These are phyloP conservation scores for Magnaporthiopsis poae DNA, from an alignment of 2,329 filamentous ascomycete species.

Conservation along the genomic window DNA sequence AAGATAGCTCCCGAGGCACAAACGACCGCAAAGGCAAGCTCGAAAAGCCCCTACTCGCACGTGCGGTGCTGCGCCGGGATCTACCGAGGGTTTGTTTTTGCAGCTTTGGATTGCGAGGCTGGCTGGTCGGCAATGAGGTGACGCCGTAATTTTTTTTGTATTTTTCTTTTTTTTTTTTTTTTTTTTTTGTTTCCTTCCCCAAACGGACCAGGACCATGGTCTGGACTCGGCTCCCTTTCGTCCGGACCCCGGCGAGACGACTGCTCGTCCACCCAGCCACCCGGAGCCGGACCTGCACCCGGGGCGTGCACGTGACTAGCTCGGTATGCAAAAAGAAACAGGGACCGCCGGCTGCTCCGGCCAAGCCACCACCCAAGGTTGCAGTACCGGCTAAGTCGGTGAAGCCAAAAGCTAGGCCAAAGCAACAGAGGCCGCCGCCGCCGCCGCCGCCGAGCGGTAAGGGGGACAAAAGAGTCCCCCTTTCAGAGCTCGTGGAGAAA, in stretches of 20 bases:
- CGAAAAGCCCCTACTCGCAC: not conserved
- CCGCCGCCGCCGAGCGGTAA: not conserved
- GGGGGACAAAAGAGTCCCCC: conserved; percentile 11
- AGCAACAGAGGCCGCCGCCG: not conserved
- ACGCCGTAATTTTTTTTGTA: too few species aligned
- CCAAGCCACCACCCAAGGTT: not conserved
- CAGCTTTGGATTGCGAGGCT: not conserved
- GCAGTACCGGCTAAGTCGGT: not conserved
- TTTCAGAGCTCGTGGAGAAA: conserved; percentile 18
- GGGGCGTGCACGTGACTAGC: not conserved
- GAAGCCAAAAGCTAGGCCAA: not conserved
- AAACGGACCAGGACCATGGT: not conserved
- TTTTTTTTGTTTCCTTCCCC: too few species aligned
- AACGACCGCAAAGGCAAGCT: not conserved
- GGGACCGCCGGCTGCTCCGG: not conserved
- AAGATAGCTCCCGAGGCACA: not conserved
- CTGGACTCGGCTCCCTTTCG: not conserved
- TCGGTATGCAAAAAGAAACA: not conserved
- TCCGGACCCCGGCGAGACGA: not conserved
- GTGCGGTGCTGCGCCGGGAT: not conserved
- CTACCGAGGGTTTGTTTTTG: not conserved
- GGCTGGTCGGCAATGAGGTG: not conserved
- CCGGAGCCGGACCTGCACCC: not conserved
- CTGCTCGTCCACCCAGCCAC: not conserved
- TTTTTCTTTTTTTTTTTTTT: too few species aligned